Base-by-base conservation (phyloP, 306 rosid genomes). In the Lupinus albus region DNA sequence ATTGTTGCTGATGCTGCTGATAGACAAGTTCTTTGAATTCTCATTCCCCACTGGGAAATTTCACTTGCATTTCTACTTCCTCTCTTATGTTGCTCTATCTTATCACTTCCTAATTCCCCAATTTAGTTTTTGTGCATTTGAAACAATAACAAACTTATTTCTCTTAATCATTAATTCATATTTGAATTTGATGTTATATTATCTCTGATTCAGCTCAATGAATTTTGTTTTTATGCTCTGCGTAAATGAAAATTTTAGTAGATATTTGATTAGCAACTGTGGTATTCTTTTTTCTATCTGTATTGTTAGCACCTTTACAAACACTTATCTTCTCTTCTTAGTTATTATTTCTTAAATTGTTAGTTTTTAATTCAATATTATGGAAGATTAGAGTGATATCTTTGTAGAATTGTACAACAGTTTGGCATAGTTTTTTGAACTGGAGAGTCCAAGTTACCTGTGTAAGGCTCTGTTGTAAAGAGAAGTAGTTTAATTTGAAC, bases 1-100 rank as follows among this genome's bases (percentile, higher is more conserved):
- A 90, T 93, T 82, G 97, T 93, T 72, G 97, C 99, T 52, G 99
- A 90, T 15, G 99, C 97, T 45, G 97, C 99, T 54, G 97, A 90
- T 49, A 93, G 94, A 76, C 97, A 93, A 72, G 97, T 93, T 83
- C 89, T 85, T 58, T 92, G 84, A 79, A 21, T 62, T 15, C 32
- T 1, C 75, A 25, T 77, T 33, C 8, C 0, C 64, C 8, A 15
- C 57, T 59, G 61, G 58, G 38, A 30, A 68, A 53, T 18, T 38
- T 72, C 54, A 15, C 13, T 76, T 72, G 58, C 46, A 52, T 38
- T 8, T 9, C 62, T 46, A 21, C 13, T 55, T 38, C 71, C 58
- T 17, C 46, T 70, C 36, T 65, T 25, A 53, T 15, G 42, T 73
- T 28, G 15, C 5, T 77, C 35, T 59, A 52, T 20, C 65, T 72